Percentiles rank a stretch among this genome's conserved stretches.
phyloP scores from a whole-genome alignment of 768 basidiomycete species.

The Filobasidium wieringae region DNA sequence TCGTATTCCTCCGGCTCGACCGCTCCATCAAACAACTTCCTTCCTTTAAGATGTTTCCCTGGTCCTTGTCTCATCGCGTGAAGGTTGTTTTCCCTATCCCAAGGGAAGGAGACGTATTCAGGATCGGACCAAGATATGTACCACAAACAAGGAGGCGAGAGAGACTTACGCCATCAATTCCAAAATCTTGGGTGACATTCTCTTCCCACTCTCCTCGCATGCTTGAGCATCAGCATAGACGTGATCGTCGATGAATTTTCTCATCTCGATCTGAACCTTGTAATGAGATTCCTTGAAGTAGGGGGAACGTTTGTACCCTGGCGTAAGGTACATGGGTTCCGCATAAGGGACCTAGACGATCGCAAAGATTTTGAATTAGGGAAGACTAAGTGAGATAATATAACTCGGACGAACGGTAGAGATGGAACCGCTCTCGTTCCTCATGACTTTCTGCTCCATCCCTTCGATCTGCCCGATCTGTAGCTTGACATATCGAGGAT shows the following conservation, averaged over 20 bases:
- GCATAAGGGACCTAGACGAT: conserved; percentile 58
- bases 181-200: conserved; percentile 62
- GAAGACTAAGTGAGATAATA: not conserved
- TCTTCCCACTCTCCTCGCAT: conserved; percentile 81
- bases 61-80: conserved; percentile 90
- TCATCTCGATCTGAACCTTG: conserved; percentile 35
- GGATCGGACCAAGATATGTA: not conserved
- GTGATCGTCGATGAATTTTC: conserved; percentile 57
- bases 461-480: conserved; percentile 60
- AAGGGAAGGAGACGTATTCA: conserved; percentile 21
- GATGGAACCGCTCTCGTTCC: conserved; percentile 48
- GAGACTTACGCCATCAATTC: conserved; percentile 66
- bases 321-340: conserved; percentile 69
- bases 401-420: conserved; percentile 40
- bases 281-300: conserved; percentile 60
- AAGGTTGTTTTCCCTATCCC: conserved; percentile 53
- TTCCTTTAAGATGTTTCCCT: conserved; percentile 71
- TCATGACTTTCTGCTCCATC: conserved; percentile 48
- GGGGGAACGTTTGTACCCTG: conserved; percentile 55
- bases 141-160: not conserved
- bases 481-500: conserved; percentile 54
- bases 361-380: too few species aligned
- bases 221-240: conserved; percentile 60
- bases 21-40: conserved; percentile 58
- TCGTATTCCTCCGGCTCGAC: conserved; percentile 78